Evolutionary conservation across 805 yeast species (phyloP).

Genomic region (Grigorovia yakushimaensis): DNA sequence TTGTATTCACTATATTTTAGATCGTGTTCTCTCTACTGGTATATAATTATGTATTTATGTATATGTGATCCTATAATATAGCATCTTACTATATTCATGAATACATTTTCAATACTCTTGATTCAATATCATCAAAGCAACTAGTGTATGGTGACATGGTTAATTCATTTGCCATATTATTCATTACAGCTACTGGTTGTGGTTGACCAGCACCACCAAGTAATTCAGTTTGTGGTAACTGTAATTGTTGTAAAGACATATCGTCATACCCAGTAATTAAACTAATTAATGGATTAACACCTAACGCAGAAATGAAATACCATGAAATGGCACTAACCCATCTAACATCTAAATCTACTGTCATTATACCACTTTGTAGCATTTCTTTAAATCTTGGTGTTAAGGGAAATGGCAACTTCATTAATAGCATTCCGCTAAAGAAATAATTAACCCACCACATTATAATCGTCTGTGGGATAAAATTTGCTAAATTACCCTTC

Average conservation of each 20-base stretch:
- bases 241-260: slow-evolving; percentile 15
- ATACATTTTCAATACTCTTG: slow-evolving; percentile 36
- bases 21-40: too few species aligned
- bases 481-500: slow-evolving; percentile 72
- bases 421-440: slow-evolving; percentile 82
- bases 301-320: slow-evolving; percentile 85
- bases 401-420: slow-evolving; percentile 85
- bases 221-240: slow-evolving; percentile 6
- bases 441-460: slow-evolving; percentile 96
- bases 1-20: too few species aligned
- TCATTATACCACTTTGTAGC: slow-evolving; percentile 80
- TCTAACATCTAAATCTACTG: slow-evolving; percentile 76
- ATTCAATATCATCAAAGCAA: slow-evolving; percentile 51
- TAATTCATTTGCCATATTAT: slow-evolving; percentile 63
- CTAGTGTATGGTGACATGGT: slow-evolving; percentile 48
- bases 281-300: slow-evolving; percentile 70
- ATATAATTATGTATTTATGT: too few species aligned
- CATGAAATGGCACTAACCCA: slow-evolving; percentile 93
- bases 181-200: slow-evolving; percentile 52
- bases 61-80: too few species aligned
- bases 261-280: slow-evolving; percentile 36
- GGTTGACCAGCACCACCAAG: slow-evolving; percentile 47
- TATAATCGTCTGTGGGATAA: slow-evolving; percentile 82
- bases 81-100: too few species aligned
- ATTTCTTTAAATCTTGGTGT: slow-evolving; percentile 84